Evolutionary conservation across 2,329 filamentous ascomycete genomes (phyloP).

Genomic region (Acrocalymma vagum): DNA sequence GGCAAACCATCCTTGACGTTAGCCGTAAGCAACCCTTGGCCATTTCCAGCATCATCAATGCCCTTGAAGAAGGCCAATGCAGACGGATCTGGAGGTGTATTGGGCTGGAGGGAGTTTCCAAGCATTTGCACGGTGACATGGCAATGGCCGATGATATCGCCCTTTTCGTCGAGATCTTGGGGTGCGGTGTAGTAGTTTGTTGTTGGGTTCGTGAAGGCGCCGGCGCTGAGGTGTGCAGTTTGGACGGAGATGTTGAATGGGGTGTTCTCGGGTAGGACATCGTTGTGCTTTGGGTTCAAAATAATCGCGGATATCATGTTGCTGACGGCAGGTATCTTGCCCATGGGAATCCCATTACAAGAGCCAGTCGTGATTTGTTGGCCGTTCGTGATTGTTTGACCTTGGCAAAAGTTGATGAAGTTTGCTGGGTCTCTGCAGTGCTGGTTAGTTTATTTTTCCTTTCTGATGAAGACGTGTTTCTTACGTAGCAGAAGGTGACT

Average conservation of each 20-base stretch:
- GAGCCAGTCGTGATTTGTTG: background rate
- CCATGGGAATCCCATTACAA: background rate
- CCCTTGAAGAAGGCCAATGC: constrained; percentile 62
- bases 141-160: constrained; percentile 49
- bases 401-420: background rate
- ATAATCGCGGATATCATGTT: background rate
- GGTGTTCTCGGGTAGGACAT: background rate
- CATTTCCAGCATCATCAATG: constrained; percentile 56
- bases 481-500: constrained; percentile 1
- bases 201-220: constrained; percentile 56
- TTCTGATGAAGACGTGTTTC: background rate
- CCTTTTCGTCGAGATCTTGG: constrained; percentile 50
- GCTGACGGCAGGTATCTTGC: background rate
- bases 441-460: background rate
- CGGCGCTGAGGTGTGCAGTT: background rate
- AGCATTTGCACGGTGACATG: constrained; percentile 63
- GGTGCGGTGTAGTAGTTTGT: constrained; percentile 60
- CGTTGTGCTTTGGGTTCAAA: background rate
- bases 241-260: background rate
- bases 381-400: background rate
- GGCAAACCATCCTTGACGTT: constrained; percentile 52
- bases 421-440: background rate
- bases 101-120: constrained; percentile 54
- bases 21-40: constrained; percentile 49
- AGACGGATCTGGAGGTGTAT: constrained; percentile 40